Evolutionary conservation across 495 filamentous ascomycete species (phyloP).

Genomic region (Extremus antarcticus): DNA sequence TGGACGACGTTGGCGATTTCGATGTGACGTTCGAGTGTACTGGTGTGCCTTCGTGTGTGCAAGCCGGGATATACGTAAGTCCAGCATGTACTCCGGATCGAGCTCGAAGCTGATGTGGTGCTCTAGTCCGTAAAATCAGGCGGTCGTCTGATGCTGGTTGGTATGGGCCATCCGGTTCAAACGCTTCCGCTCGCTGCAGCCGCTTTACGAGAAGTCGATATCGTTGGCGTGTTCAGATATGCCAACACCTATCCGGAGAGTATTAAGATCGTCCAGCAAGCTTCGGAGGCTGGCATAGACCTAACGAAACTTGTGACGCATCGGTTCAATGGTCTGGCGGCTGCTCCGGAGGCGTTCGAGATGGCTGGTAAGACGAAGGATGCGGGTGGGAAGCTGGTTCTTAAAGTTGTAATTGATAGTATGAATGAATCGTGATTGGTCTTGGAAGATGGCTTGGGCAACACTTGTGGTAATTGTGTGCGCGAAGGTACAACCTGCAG

Average conservation of each 20-base stretch:
- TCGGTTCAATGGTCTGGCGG: slow-evolving; percentile 54
- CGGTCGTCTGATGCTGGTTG: slow-evolving; percentile 75
- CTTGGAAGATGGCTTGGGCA: too few species aligned
- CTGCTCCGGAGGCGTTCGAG: slow-evolving; percentile 59
- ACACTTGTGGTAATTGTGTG: too few species aligned
- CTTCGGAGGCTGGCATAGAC: slow-evolving; percentile 50
- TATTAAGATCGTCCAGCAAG: slow-evolving; percentile 50
- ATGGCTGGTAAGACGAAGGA: slow-evolving; percentile 76
- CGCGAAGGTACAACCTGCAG: too few species aligned
- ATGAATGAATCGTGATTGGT: not conserved
- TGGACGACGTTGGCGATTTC: slow-evolving; percentile 47
- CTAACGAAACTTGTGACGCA: slow-evolving; percentile 68
- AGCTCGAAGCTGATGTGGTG: not conserved
- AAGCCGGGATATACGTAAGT: slow-evolving; percentile 67
- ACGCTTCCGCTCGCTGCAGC: slow-evolving; percentile 77
- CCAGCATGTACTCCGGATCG: not conserved
- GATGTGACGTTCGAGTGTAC: slow-evolving; percentile 85
- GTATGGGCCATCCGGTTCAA: slow-evolving; percentile 88
- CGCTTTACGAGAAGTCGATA: slow-evolving; percentile 78
- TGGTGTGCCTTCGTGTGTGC: slow-evolving; percentile 75
- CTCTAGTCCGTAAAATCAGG: slow-evolving; percentile 53
- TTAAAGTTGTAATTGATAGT: slow-evolving; percentile 72
- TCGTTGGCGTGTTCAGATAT: slow-evolving; percentile 87
- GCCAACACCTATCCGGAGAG: slow-evolving; percentile 78
- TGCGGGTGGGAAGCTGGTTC: slow-evolving; percentile 60